phyloP scores from a whole-genome alignment of 352 stramenopile genomes.

The Pythium pyrilobum region DNA sequence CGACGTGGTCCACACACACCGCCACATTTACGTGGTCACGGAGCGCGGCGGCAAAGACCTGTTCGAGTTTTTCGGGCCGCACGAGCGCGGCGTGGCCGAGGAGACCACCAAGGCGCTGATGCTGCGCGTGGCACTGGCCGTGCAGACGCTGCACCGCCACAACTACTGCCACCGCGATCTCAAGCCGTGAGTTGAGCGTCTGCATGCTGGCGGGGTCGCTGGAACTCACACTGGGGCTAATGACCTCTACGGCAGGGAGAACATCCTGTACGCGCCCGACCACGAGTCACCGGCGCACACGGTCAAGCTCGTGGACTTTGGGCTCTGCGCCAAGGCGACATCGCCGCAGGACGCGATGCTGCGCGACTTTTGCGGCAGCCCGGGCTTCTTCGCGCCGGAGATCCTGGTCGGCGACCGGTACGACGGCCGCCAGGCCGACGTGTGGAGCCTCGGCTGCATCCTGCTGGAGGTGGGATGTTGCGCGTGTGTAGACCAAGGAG shows the following conservation, averaged over 20 bases:
- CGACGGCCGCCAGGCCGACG: conserved; percentile 68
- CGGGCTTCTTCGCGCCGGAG: conserved; percentile 84
- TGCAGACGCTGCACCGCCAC: conserved; percentile 52
- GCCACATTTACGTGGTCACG: conserved; percentile 81
- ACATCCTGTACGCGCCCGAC: conserved; percentile 54
- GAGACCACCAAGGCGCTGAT: conserved; percentile 37
- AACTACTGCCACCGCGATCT: conserved; percentile 78
- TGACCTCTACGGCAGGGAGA: too few species aligned
- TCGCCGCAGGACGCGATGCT: conserved; percentile 32
- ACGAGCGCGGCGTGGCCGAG: conserved; percentile 41
- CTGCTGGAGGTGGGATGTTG: conserved; percentile 51
- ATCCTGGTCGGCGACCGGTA: conserved; percentile 63
- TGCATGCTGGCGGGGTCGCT: too few species aligned
- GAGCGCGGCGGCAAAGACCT: conserved; percentile 79
- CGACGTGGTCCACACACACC: conserved; percentile 75
- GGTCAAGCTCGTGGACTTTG: conserved; percentile 83
- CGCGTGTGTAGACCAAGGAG: neutral
- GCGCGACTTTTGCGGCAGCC: conserved; percentile 72
- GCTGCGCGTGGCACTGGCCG: conserved; percentile 36
- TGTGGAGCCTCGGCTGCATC: conserved; percentile 86
- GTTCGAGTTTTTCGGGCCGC: conserved; percentile 72
- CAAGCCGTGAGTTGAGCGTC: conserved; percentile 44
- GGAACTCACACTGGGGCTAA: too few species aligned
- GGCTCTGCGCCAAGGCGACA: conserved; percentile 50
- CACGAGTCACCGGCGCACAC: conserved; percentile 14